These are phyloP conservation scores for Pseudocercospora macadamiae DNA, from an alignment of 2,329 filamentous ascomycete species.

Conservation along the genomic window DNA sequence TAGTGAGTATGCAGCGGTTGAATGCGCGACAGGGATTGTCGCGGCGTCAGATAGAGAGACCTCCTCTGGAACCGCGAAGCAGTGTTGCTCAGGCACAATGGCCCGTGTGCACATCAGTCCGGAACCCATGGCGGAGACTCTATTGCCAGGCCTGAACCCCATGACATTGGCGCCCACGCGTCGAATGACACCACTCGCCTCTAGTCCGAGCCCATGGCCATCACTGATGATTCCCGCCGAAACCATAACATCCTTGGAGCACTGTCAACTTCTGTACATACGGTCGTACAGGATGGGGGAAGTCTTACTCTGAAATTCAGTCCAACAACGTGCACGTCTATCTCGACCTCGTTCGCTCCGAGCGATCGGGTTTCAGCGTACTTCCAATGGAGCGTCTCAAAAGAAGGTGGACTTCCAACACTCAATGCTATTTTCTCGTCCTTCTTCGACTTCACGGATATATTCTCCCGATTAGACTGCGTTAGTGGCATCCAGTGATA, in stretches of 20 bases:
- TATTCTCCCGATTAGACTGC: neutral
- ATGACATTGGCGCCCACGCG: neutral
- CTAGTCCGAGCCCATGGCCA: neutral
- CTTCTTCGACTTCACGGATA: neutral
- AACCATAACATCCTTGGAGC: neutral
- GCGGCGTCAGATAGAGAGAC: too few species aligned
- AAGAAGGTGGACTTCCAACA: neutral
- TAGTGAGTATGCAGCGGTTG: too few species aligned
- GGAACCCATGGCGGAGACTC: neutral
- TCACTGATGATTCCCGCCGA: neutral
- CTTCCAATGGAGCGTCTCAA: neutral
- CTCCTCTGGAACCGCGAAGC: too few species aligned
- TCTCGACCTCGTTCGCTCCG: neutral
- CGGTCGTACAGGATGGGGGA: too few species aligned
- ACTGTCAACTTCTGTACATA: neutral
- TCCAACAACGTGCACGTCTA: neutral
- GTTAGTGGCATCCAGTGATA: neutral
- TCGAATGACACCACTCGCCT: neutral
- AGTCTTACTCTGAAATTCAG: neutral
- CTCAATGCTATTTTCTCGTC: neutral
- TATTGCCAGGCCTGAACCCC: neutral
- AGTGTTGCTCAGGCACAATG: neutral
- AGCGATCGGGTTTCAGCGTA: neutral
- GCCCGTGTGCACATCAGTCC: neutral
- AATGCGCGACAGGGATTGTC: too few species aligned